Percentiles rank a stretch among this genome's conserved stretches.
Conservation (phyloP, 495 filamentous ascomycete genomes). For the Podospora sp. region DNA sequence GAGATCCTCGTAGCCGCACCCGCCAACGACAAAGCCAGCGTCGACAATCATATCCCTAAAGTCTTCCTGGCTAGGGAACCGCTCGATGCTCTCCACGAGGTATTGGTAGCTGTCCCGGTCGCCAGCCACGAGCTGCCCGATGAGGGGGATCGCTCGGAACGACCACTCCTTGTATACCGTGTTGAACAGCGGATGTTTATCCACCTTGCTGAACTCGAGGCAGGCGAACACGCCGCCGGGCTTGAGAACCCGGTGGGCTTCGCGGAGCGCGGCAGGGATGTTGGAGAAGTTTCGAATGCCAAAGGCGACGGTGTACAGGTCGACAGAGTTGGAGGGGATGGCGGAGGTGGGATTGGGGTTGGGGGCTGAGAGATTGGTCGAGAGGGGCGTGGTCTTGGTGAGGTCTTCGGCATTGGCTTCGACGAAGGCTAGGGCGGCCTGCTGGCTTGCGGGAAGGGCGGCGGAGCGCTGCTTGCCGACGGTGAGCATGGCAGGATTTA, state of each 20-base stretch:
- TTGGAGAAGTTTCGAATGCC: slow-evolving; percentile 96
- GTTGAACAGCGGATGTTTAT: slow-evolving; percentile 68
- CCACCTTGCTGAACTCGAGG: slow-evolving; percentile 89
- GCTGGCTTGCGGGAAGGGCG: slow-evolving; percentile 46
- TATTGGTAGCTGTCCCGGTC: slow-evolving; percentile 98
- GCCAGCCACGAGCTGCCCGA: slow-evolving; percentile 92
- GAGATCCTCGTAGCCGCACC: slow-evolving; percentile 81
- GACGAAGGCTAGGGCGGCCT: slow-evolving; percentile 67
- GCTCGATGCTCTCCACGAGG: slow-evolving; percentile 95
- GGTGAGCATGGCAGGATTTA: slow-evolving; percentile 90
- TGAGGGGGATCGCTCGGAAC: slow-evolving; percentile 89
- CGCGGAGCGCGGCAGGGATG: slow-evolving; percentile 74
- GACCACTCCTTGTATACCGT: slow-evolving; percentile 95
- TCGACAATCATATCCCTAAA: slow-evolving; percentile 85
- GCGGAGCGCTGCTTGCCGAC: slow-evolving; percentile 78
- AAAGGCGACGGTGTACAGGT: slow-evolving; percentile 97
- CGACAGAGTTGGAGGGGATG: slow-evolving; percentile 66
- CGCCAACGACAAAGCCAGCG: slow-evolving; percentile 85
- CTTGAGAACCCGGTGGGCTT: slow-evolving; percentile 86
- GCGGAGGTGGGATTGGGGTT: slow-evolving; percentile 32
- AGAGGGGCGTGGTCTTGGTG: slow-evolving; percentile 28
- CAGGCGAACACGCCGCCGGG: slow-evolving; percentile 97
- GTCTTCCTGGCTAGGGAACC: slow-evolving; percentile 81
- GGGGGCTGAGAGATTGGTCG: neutral
- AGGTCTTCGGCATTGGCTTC: slow-evolving; percentile 90